Evolutionary conservation across 176 grass and related monocot genomes (phyloP), one percentile per base, ranked within the genome.

Genomic region (Carex cristatella): DNA sequence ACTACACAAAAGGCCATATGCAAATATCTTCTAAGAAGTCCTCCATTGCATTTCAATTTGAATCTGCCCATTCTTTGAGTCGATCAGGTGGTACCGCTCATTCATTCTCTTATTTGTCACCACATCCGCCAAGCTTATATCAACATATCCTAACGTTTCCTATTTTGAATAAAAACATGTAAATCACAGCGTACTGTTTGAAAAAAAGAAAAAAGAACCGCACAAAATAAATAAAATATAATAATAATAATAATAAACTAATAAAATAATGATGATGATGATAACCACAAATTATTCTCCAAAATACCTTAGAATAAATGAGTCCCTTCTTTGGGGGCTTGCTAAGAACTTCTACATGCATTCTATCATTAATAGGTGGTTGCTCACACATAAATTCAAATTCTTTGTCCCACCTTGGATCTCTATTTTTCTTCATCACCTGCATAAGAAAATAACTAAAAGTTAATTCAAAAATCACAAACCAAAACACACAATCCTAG

Each of bases 1-100:
- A 55, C 46, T 28, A 75, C 14, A 10, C 46, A 31, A 19, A 75
- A 48, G 4, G 10, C 32, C 30, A 27, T 65, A 7, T 60, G 18
- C 46, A 9, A 9, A 49, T 51, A n/a, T 78, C 14, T 81, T 73
- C 92, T 97, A 98, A 46, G 90, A 92, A 92, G 90, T 89, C 76
- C 84, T 92, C 96, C 96, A 99, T 82, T 84, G 93, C 88, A 99
- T 59, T 78, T 99, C 96, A 59, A 99, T 89, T 84, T 94, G 96
- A 84, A 99, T 91, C 71, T 81, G 86, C 62, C 91, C 96, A 65
- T 95, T 99, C 55, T 99, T 95, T 2, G 96, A 95, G 81, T 95
- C 93, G 2, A 93, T 90, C 60, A 99, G 93, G 79, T 95, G 96
- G 80, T 91, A 89, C 80, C 85, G 93, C 31, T 91, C 90, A 32